A percentile compares a stretch with the other conserved stretches of the same genome.
Conservation (phyloP, 2,329 filamentous ascomycete genomes). For the Kalaharituber pfeilii region DNA sequence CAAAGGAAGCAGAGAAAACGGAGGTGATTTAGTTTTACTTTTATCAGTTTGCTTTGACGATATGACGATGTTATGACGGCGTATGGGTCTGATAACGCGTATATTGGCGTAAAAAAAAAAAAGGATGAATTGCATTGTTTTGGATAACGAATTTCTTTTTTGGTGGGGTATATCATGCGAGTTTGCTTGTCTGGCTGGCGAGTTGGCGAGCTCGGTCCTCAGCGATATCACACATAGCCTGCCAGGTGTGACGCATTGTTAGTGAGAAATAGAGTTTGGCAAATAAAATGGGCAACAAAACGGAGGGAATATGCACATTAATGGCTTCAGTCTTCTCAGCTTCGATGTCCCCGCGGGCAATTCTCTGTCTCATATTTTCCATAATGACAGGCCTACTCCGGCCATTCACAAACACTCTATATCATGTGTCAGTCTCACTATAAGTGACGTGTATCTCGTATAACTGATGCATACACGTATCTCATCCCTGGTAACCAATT, state of each 20-base stretch:
- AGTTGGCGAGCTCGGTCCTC: conserved; percentile 21
- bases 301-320: conserved; percentile 17
- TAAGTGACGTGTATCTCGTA: not conserved
- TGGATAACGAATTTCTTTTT: conserved; percentile 13
- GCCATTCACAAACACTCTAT: conserved; percentile 22
- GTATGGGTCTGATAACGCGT: not conserved
- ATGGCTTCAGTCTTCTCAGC: conserved; percentile 24
- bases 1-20: conserved; percentile 6
- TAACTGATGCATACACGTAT: conserved; percentile 16
- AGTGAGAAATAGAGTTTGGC: not conserved
- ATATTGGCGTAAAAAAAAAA: not conserved
- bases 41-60: not conserved
- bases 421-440: not conserved
- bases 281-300: not conserved
- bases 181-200: too few relatives aligned
- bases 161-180: conserved; percentile 2
- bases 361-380: conserved; percentile 22
- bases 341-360: conserved; percentile 21
- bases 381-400: conserved; percentile 20
- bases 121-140: conserved; percentile 13
- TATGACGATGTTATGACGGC: not conserved
- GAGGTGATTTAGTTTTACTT: not conserved
- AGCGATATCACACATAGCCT: conserved; percentile 24
- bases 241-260: not conserved
- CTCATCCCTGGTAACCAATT: conserved; percentile 12